Conservation (phyloP, 805 yeast genomes). For the Candida multigemmis region DNA sequence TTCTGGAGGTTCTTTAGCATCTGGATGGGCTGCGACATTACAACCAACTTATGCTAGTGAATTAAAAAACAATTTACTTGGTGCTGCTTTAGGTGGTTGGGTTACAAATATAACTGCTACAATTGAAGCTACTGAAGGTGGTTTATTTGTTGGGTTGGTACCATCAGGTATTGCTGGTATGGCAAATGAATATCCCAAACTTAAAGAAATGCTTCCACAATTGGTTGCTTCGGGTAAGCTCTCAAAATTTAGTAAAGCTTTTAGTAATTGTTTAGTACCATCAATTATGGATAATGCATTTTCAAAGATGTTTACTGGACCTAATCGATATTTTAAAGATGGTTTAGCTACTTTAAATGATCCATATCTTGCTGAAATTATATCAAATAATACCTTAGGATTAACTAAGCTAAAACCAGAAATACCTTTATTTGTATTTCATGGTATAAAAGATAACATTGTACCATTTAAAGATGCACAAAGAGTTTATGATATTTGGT, state of each 20-base stretch:
- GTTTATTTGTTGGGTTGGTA: conserved; percentile 15
- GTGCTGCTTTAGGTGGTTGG: conserved; percentile 26
- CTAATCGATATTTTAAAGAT: conserved; percentile 4
- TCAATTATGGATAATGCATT: conserved; percentile 4
- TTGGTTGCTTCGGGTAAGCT: not conserved
- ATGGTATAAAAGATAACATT: conserved; percentile 10
- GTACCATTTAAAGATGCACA: conserved; percentile 9
- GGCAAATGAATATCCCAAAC: conserved; percentile 15
- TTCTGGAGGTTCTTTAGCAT: conserved; percentile 25
- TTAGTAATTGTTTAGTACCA: conserved; percentile 3
- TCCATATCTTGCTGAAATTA: conserved; percentile 2
- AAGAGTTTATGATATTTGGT: conserved; percentile 13
- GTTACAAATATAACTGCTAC: conserved; percentile 20
- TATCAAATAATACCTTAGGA: conserved; percentile 6
- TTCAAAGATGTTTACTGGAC: conserved; percentile 4
- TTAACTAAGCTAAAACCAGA: conserved; percentile 8
- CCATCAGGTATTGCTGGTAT: conserved; percentile 18
- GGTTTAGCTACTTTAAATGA: conserved; percentile 4
- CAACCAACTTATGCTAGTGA: conserved; percentile 27
- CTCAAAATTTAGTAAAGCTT: conserved; percentile 3
- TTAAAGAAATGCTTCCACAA: conserved; percentile 2
- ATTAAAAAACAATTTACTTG: conserved; percentile 9
- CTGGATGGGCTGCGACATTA: conserved; percentile 25
- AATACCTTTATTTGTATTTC: conserved; percentile 14
- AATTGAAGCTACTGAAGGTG: conserved; percentile 13